Base-by-base conservation (phyloP, 192 early-diverging fungal genomes). In the Coemansia sp. region DNA sequence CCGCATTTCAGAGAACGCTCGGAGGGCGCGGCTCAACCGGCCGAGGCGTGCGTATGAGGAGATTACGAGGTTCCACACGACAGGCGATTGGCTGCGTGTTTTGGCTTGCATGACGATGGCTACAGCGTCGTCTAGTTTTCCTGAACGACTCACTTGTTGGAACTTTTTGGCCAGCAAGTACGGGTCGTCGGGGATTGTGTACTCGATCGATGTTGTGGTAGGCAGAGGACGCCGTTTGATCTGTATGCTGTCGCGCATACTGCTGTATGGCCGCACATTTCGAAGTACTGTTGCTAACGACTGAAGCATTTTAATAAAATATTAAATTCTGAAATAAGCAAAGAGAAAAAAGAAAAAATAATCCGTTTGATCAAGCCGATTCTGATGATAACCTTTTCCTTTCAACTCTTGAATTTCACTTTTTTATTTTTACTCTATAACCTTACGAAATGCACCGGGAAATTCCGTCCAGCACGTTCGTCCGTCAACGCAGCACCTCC, bases 21-120 rank as follows among this genome's bases (percentile, higher is more conserved):
- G 65, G 8, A 75, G 62, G 3, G 79, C 79, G 12, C 70, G 64
- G 29, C 74, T 67, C 25, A 76, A 67, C 0, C 70, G 66, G 2
- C 79, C 79, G 14, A 21, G 53, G n/a, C 72, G 64, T 21, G 73
- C 79, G 47, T 81, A 81, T 38, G 60, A 70, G 53, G 65, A 51
- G 35, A 81, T 81, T 2, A 81, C 79, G n/a, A 76, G 53, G 67
- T 81, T 81, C 79, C 79, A 81, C 7, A 76, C 69, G 2, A 73
- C 70, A 4, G 29, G 52, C 11, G 79, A 81, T 39, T 81, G 79
- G 67, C 23, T 35, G 19, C 25, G 39, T 1, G 69, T 62, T 37
- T 75, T 75, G 32, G 74, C 35, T 50, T 75, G 74, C 74, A 81
- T 76, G 29, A 81, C 67, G 15, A 81, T 69, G 14, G 79, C 79